Conservation (phyloP, 2,329 filamentous ascomycete genomes). For the Rugonectria rugulosa region DNA sequence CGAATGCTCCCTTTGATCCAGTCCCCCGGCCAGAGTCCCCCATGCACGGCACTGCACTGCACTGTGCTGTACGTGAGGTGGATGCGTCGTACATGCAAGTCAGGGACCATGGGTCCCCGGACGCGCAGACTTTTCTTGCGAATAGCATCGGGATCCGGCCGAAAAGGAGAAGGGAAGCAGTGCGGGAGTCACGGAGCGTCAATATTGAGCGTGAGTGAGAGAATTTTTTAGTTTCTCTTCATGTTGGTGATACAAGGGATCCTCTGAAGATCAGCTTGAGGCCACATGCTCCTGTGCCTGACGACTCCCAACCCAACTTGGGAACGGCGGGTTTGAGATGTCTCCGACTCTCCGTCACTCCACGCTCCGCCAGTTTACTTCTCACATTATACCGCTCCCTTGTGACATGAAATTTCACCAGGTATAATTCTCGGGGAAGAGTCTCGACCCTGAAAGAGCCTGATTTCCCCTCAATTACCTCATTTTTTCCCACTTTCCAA, state of each 20-base stretch:
- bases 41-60: not conserved
- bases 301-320: slow-evolving; percentile 1
- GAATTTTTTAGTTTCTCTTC: not conserved
- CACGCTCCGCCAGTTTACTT: slow-evolving; percentile 1
- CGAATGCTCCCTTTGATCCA: slow-evolving; percentile 3
- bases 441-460: not conserved
- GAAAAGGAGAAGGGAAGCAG: not conserved
- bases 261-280: not conserved
- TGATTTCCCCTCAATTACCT: not conserved
- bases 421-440: not conserved
- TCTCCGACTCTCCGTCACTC: not conserved
- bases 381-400: not conserved
- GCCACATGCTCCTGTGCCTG: slow-evolving; percentile 4
- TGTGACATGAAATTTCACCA: not conserved
- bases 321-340: not conserved
- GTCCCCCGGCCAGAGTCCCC: slow-evolving; percentile 6
- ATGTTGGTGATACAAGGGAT: not conserved
- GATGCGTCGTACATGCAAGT: slow-evolving; percentile 2
- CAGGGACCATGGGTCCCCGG: slow-evolving; percentile 7
- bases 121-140: not conserved
- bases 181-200: not conserved
- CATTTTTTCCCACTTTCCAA: not conserved
- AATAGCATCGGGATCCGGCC: not conserved
- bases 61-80: not conserved
- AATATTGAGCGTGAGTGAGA: not conserved